Evolutionary conservation across 306 rosid species (phyloP), one percentile per base, ranked within the genome.

Genomic region (Trichosanthes truncata): DNA sequence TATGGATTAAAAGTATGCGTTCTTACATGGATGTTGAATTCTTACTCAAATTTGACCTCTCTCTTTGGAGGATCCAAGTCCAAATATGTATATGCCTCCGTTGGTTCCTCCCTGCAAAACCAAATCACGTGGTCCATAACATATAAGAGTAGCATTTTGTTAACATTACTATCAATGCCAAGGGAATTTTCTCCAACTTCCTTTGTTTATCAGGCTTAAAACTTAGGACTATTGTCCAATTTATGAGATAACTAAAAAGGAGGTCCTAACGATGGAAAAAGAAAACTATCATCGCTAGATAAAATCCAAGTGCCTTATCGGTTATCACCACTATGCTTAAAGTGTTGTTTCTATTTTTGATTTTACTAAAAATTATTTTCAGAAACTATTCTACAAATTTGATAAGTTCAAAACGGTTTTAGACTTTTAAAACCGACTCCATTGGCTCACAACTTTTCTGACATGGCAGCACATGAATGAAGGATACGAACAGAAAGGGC

Each of bases 61-160:
- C 87, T 85, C 76, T 79, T 89, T 4, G 92, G 97, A 80, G 98
- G 93, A 48, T 93, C 97, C 62, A 91, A 76, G 78, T 91, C 84
- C 85, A 93, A 81, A 66, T 91, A 93, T 43, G 92, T 90, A 81
- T 23, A 93, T 45, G 97, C 95, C 84, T 90, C 97, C 4, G 95
- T 90, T 36, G 93, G 97, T 81, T 91, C 98, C 89, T 91, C 98
- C 61, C 98, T 93, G 95, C 89, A 84, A 78, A 78, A 52, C 68
- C 72, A 63, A 5, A 13, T 14, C 78, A 49, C 23, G 8, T 49
- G 57, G 40, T 26, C n/a, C 43, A 72, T 21, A 71, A 40, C 75
- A 9, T 43, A 69, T 6, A 23, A 69, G 9, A 69, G 11, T 41
- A 41, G 17, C 76, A 45, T 48, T 68, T 72, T 25, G 36, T 71